Conservation (phyloP, 805 yeast species). For the Starmerella stigmatis region DNA sequence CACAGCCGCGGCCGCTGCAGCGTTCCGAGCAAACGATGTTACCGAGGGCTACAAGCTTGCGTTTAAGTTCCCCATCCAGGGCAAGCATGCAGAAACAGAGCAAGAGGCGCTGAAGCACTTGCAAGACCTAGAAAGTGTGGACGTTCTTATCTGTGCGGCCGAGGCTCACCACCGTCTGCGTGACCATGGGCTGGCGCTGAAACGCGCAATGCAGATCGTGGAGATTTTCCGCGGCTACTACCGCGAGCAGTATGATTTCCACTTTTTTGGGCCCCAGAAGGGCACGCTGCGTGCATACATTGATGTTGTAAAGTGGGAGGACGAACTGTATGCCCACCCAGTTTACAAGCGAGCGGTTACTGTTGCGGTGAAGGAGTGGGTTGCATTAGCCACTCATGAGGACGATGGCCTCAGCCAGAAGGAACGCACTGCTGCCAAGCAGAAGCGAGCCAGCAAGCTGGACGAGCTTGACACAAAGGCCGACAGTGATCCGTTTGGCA, state of each 20-base stretch:
- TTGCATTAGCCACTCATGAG: slow-evolving; percentile 13
- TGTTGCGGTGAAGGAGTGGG: slow-evolving; percentile 42
- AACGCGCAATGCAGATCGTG: slow-evolving; percentile 59
- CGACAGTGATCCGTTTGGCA: slow-evolving; percentile 42
- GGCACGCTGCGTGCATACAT: slow-evolving; percentile 83
- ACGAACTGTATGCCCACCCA: slow-evolving; percentile 56
- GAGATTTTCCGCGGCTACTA: slow-evolving; percentile 60
- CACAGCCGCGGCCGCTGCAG: slow-evolving; percentile 76
- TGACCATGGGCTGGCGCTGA: slow-evolving; percentile 61
- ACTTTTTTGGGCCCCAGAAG: slow-evolving; percentile 77
- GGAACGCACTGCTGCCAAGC: slow-evolving; percentile 34
- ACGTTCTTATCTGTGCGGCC: slow-evolving; percentile 80
- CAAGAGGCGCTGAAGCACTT: slow-evolving; percentile 72
- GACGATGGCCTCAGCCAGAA: slow-evolving; percentile 26
- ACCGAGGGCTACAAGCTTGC: slow-evolving; percentile 65
- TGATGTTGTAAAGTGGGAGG: slow-evolving; percentile 74
- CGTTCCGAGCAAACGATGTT: slow-evolving; percentile 60
- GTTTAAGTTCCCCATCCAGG: slow-evolving; percentile 45
- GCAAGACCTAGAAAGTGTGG: slow-evolving; percentile 79
- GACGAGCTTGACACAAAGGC: slow-evolving; percentile 34
- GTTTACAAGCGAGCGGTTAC: slow-evolving; percentile 57
- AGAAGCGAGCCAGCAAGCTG: slow-evolving; percentile 36
- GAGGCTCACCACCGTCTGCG: slow-evolving; percentile 65
- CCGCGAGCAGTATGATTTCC: slow-evolving; percentile 89
- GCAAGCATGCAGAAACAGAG: slow-evolving; percentile 48